These are phyloP conservation scores for Gremmenia infestans DNA, from an alignment of 2,329 filamentous ascomycete genomes.

Conservation along the genomic window DNA sequence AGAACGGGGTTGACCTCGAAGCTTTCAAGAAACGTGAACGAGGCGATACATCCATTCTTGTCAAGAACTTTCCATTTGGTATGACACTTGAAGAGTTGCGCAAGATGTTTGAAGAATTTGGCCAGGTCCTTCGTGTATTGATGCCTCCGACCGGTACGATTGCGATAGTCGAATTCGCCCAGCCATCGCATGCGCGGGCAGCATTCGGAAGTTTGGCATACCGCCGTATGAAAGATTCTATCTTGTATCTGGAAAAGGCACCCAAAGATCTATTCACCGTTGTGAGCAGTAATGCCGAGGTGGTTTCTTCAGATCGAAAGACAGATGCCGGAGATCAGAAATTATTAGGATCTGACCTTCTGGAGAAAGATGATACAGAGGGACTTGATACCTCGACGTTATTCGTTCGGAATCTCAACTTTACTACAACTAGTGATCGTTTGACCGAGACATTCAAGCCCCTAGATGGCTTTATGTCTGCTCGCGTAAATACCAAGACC, in stretches of 20 bases:
- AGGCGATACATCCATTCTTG: constrained; percentile 80
- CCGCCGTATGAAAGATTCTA: constrained; percentile 82
- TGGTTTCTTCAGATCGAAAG: constrained; percentile 11
- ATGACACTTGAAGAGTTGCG: constrained; percentile 51
- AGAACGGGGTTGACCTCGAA: constrained; percentile 85
- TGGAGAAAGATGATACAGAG: constrained; percentile 51
- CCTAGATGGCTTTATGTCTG: constrained; percentile 83
- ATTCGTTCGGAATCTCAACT: constrained; percentile 92
- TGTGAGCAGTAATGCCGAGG: constrained; percentile 14
- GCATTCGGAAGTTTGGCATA: constrained; percentile 86
- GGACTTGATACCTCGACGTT: constrained; percentile 69
- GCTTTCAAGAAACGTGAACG: constrained; percentile 82
- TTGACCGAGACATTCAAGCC: constrained; percentile 74
- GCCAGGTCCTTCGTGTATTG: constrained; percentile 72
- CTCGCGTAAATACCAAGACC: constrained; percentile 85
- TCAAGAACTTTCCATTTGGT: constrained; percentile 87
- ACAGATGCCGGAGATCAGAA: constrained; percentile 44
- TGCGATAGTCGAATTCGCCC: constrained; percentile 84
- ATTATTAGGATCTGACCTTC: constrained; percentile 62
- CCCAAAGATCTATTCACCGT: constrained; percentile 70
- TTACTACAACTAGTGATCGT: constrained; percentile 73
- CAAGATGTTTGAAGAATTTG: constrained; percentile 55
- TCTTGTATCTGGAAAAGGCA: constrained; percentile 90
- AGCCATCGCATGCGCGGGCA: constrained; percentile 71
- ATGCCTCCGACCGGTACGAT: constrained; percentile 93